Base-by-base conservation (phyloP, 176 grass and related monocot genomes). In the Triticum monococcum region DNA sequence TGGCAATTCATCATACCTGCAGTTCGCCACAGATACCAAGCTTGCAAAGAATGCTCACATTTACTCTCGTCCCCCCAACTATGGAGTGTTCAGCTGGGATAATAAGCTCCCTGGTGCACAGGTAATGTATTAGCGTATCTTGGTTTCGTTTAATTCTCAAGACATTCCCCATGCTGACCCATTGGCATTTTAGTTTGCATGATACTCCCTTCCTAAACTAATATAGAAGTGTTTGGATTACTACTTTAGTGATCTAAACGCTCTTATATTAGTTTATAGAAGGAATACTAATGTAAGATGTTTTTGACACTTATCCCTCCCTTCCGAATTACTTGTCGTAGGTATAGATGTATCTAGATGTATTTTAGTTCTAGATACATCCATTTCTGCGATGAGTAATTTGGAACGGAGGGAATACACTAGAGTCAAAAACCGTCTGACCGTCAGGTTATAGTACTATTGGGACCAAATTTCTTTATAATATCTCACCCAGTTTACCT, bases 61-160 rank as follows among this genome's bases (percentile, higher is more conserved):
- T 60, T 98, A 92, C 76, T 91, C 91, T 92, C 91, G 81, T 69
- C 91, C 86, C 22, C 86, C 86, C 1, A 86, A 94, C 74, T 95
- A 95, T 87, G 96, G 96, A 2, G 90, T 98, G 28, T 93, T 98
- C 89, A 98, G 96, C 84, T 98, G 96, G 96, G 91, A 98, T 81
- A 95, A 95, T 92, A 95, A 98, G 75, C 86, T 98, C 81, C 89
- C 93, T 50, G 96, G 93, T 85, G 93, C 91, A 80, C 96, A 98
- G 86, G 96, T 95, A 87, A 83, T 45, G 24, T 46, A 6, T 20
- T 80, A 77, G 12, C 75, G 45, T 57, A 37, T 9, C 32, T 23
- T 78, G 62, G 22, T 60, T 48, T 61, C 24, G 63, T 75, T 50
- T 72, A 84, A 56, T 23, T 30, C 28, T 77, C 24, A 9, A 52